Evolutionary conservation across 768 basidiomycete species (phyloP).

Genomic region (Mycena chlorophos): DNA sequence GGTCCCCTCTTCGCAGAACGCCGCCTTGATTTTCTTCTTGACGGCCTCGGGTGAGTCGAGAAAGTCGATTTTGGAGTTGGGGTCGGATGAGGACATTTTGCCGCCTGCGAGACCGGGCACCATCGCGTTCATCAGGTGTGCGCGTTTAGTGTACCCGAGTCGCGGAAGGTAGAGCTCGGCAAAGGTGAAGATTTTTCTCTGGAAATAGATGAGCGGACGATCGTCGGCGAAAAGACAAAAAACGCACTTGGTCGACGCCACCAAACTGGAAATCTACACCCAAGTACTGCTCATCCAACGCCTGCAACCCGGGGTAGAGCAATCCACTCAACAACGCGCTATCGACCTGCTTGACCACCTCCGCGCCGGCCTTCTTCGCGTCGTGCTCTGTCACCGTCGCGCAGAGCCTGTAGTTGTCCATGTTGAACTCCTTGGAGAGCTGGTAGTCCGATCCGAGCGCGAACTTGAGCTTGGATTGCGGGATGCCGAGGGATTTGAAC

Average conservation of each 20-base stretch:
- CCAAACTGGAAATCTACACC: slow-evolving; percentile 97
- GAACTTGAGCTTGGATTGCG: slow-evolving; percentile 78
- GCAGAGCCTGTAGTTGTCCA: slow-evolving; percentile 91
- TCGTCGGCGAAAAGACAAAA: not conserved
- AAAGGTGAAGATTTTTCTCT: slow-evolving; percentile 99
- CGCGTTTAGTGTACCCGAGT: slow-evolving; percentile 90
- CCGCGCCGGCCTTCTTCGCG: slow-evolving; percentile 96
- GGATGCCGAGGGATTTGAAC: slow-evolving; percentile 87
- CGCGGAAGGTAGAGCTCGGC: slow-evolving; percentile 93
- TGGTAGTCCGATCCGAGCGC: slow-evolving; percentile 93
- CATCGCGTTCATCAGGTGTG: slow-evolving; percentile 98
- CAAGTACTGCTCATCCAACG: slow-evolving; percentile 96
- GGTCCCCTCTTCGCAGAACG: slow-evolving; percentile 94
- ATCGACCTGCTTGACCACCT: slow-evolving; percentile 97
- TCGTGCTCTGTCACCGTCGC: slow-evolving; percentile 96
- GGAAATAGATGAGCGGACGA: slow-evolving; percentile 4
- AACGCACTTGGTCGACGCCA: slow-evolving; percentile 87
- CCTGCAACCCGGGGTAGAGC: slow-evolving; percentile 95
- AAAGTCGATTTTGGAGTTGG: slow-evolving; percentile 97
- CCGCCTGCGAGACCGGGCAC: slow-evolving; percentile 91
- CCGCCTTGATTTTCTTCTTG: slow-evolving; percentile 85
- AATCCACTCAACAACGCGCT: slow-evolving; percentile 88
- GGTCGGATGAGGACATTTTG: slow-evolving; percentile 99
- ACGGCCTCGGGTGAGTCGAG: slow-evolving; percentile 83
- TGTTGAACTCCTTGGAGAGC: slow-evolving; percentile 84